Evolutionary conservation across 129 eudicot genomes (phyloP), one percentile per base, ranked within the genome.

Genomic region (Logfia minima): DNA sequence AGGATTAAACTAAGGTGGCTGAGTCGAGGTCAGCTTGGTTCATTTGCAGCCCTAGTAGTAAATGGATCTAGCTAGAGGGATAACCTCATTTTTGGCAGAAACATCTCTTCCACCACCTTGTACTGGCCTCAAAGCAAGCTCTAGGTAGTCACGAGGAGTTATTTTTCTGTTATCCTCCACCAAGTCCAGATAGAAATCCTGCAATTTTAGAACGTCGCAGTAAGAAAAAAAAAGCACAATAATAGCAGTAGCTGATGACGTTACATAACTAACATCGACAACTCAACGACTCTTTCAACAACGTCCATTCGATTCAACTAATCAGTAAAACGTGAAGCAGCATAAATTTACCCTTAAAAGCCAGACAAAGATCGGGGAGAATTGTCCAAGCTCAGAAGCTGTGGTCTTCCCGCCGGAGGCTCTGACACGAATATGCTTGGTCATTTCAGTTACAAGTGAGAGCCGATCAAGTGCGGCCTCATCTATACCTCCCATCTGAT

Each of bases 381-480:
- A 95, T 79, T 95, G 97, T 73, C 96, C 99, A 68, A 95, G 93
- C 85, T 92, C 99, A 28, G 99, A 92, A 80, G 97, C 90, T 24
- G 96, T 86, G 70, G 88, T 88, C 88, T 77, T 92, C 17, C 97
- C 97, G 68, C 94, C 99, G 39, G 99, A 95, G 62, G 99, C 92
- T 79, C 96, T 86, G 37, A 95, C 99, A 71, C 99, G 99, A 72
- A 95, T 95, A 81, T 92, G 99, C 70, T 92, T 95, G 10, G 97
- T 95, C 99, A 95, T 92, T 85, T 95, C 97, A 62, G 99, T 95
- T 35, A 95, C 99, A 70, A 95, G 97, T 70, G 99, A 95, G 56
- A 95, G 97, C 28, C 95, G 97, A 82, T 95, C 99, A 45, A 95
- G 87, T 53, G 99, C 96, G 78, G 97, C 96, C 88, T 95, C 99